A percentile compares a stretch with the other conserved stretches of the same genome.
phyloP scores from a whole-genome alignment of 2,329 filamentous ascomycete genomes.

The Akanthomyces uredinophilus region DNA sequence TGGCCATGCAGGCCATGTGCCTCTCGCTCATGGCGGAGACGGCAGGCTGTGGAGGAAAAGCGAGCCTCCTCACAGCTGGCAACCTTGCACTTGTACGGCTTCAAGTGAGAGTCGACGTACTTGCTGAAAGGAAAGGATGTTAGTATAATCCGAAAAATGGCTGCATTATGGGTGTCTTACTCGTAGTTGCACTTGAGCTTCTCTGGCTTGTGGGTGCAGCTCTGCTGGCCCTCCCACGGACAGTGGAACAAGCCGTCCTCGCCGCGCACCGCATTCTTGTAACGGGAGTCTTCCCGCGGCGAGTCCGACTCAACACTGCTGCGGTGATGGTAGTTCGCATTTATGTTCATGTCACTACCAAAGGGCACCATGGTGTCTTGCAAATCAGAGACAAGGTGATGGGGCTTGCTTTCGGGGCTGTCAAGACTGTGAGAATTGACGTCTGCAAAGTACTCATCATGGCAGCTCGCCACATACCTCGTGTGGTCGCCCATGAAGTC shows the following conservation, averaged over 20 bases:
- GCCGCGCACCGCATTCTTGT: constrained; percentile 59
- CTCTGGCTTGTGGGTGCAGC: constrained; percentile 84
- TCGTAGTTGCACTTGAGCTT: constrained; percentile 99
- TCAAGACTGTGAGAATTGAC: constrained; percentile 8
- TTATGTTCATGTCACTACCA: constrained; percentile 1
- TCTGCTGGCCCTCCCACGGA: constrained; percentile 67
- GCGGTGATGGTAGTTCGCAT: constrained; percentile 8
- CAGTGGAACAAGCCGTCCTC: constrained; percentile 87
- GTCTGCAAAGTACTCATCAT: background rate
- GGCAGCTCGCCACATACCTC: constrained; percentile 5
- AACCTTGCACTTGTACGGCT: constrained; percentile 92
- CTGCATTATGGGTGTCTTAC: constrained; percentile 50
- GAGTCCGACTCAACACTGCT: constrained; percentile 16
- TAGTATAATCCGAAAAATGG: constrained; percentile 18
- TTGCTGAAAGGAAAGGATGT: constrained; percentile 57
- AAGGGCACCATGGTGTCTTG: constrained; percentile 7
- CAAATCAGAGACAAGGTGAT: background rate
- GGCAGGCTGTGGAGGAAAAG: constrained; percentile 92
- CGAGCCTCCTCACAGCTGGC: constrained; percentile 76
- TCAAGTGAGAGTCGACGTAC: constrained; percentile 93
- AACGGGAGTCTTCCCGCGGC: constrained; percentile 43
- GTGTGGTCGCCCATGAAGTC: background rate
- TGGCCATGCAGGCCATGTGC: constrained; percentile 94
- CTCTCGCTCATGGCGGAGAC: constrained; percentile 91
- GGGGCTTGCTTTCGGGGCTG: constrained; percentile 2